A percentile compares a stretch with the other conserved stretches of the same genome.
phyloP scores from a whole-genome alignment of 805 yeast species.

The Tanozyma kutaoensis region DNA sequence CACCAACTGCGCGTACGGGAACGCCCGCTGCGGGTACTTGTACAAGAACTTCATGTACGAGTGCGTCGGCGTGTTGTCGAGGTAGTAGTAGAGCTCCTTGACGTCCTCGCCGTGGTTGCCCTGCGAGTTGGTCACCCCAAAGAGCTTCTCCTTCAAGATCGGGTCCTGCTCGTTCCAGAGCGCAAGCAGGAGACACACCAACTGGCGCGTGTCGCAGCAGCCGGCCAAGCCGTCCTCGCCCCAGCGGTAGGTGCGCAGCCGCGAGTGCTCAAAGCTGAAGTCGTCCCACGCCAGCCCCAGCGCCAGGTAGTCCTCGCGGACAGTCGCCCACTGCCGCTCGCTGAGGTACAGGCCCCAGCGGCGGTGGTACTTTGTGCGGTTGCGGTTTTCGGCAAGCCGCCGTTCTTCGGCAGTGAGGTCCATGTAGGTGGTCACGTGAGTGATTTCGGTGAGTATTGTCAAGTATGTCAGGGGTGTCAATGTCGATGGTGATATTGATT shows the following conservation, averaged over 20 bases:
- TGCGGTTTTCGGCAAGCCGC: slow-evolving; percentile 19
- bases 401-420: slow-evolving; percentile 29
- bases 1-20: slow-evolving; percentile 68
- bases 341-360: slow-evolving; percentile 88
- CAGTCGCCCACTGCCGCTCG: slow-evolving; percentile 67
- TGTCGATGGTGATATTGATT: too few species aligned
- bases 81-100: slow-evolving; percentile 70
- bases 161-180: slow-evolving; percentile 87
- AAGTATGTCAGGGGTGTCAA: too few species aligned
- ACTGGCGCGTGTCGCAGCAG: slow-evolving; percentile 70
- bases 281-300: slow-evolving; percentile 87
- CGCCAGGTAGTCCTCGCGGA: slow-evolving; percentile 76
- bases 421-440: too few species aligned
- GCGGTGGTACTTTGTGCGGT: slow-evolving; percentile 48
- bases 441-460: too few species aligned
- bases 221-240: slow-evolving; percentile 95
- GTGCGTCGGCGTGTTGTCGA: slow-evolving; percentile 89
- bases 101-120: slow-evolving; percentile 97
- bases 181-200: slow-evolving; percentile 65
- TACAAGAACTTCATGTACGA: slow-evolving; percentile 84
- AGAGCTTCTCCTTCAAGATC: slow-evolving; percentile 72
- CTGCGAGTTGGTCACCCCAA: slow-evolving; percentile 83
- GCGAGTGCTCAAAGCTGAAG: slow-evolving; percentile 77
- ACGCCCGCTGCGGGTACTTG: slow-evolving; percentile 82
- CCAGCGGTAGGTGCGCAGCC: slow-evolving; percentile 79